A percentile compares a stretch with the other conserved stretches of the same genome.
These are phyloP conservation scores for Pinus albicaulis DNA, from an alignment of 75 land plant species.

Conservation along the genomic window DNA sequence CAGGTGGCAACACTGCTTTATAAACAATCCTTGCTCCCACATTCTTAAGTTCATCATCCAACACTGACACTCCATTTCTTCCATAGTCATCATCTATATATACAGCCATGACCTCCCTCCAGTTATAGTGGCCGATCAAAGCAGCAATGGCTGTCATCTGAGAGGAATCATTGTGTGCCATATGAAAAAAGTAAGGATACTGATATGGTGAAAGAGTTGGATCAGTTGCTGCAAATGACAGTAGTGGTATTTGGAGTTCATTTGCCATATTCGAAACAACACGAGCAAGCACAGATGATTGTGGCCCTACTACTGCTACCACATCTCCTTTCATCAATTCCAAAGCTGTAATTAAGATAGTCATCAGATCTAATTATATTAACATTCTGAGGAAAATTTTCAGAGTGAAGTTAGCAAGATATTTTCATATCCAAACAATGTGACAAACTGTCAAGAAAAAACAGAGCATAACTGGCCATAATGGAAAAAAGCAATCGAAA, in stretches of 20 bases:
- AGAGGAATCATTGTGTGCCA: constrained; percentile 31
- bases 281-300: constrained; percentile 38
- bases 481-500: background rate
- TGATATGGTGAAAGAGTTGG: constrained; percentile 45
- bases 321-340: constrained; percentile 33
- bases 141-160: constrained; percentile 45
- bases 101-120: constrained; percentile 37
- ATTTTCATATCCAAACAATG: background rate
- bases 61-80: constrained; percentile 31
- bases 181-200: constrained; percentile 31
- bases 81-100: constrained; percentile 48
- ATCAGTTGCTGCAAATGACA: constrained; percentile 45
- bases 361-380: background rate
- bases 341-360: constrained; percentile 25
- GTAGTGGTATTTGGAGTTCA: constrained; percentile 38
- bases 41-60: constrained; percentile 31
- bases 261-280: constrained; percentile 33
- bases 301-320: constrained; percentile 47
- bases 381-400: background rate
- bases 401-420: background rate
- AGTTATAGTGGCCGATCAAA: constrained; percentile 26
- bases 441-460: background rate
- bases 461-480: background rate
- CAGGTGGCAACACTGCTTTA: constrained; percentile 21
- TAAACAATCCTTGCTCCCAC: constrained; percentile 14